Conservation (phyloP, 768 basidiomycete genomes). For the Russula griseocarnosa region DNA sequence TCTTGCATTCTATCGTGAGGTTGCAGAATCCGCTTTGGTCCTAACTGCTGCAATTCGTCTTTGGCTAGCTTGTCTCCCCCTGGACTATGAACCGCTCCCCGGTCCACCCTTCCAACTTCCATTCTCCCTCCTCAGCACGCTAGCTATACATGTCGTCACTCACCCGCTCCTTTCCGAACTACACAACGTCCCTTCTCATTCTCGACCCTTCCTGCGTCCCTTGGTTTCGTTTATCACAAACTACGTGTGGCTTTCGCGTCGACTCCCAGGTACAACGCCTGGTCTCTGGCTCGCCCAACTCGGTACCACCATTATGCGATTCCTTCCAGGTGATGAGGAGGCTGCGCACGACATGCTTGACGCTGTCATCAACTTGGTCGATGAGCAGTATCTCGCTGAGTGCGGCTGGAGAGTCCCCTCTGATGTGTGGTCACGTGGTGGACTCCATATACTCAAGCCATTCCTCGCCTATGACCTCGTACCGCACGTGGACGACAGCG, state of each 20-base stretch:
- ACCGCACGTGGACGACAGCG: constrained; percentile 34
- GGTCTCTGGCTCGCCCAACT: constrained; percentile 68
- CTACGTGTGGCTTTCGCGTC: constrained; percentile 57
- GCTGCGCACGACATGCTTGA: constrained; percentile 44
- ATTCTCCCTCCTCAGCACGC: constrained; percentile 49
- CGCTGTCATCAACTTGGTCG: constrained; percentile 40
- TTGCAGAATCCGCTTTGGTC: constrained; percentile 38
- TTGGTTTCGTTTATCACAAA: constrained; percentile 50
- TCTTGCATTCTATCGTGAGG: constrained; percentile 28
- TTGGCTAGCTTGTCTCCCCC: constrained; percentile 60
- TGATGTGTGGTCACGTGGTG: constrained; percentile 49
- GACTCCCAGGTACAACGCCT: constrained; percentile 50
- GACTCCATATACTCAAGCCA: constrained; percentile 50
- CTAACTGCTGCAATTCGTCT: constrained; percentile 53
- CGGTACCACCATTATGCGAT: constrained; percentile 48
- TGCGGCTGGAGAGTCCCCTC: constrained; percentile 39
- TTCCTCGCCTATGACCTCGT: constrained; percentile 52
- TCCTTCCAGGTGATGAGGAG: constrained; percentile 75
- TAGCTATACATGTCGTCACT: constrained; percentile 48
- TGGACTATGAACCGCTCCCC: constrained; percentile 39
- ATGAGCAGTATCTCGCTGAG: constrained; percentile 41
- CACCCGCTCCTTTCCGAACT: constrained; percentile 50
- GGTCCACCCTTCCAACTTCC: constrained; percentile 62
- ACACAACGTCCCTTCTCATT: constrained; percentile 31
- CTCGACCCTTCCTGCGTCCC: constrained; percentile 44